Conservation (phyloP, 2,329 filamentous ascomycete species). For the Fusarium coicis region DNA sequence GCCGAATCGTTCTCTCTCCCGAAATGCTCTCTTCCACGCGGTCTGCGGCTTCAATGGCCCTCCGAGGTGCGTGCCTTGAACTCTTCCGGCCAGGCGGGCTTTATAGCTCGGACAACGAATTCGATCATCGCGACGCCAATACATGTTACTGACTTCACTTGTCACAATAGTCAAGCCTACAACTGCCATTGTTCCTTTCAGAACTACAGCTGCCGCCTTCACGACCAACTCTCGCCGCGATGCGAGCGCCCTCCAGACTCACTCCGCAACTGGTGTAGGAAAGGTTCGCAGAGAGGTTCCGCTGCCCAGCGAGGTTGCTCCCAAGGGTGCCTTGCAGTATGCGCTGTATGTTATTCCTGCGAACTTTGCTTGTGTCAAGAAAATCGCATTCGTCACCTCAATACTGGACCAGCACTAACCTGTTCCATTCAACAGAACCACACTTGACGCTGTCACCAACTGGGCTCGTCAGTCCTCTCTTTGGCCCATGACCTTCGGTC, state of each 20-base stretch:
- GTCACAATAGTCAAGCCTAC: slow-evolving; percentile 70
- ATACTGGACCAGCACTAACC: slow-evolving; percentile 5
- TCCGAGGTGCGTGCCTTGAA: slow-evolving; percentile 57
- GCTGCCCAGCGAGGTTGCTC: slow-evolving; percentile 80
- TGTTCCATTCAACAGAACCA: slow-evolving; percentile 65
- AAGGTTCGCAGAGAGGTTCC: slow-evolving; percentile 76
- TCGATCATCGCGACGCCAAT: slow-evolving; percentile 6
- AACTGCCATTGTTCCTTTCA: slow-evolving; percentile 70
- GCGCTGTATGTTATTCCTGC: slow-evolving; percentile 73
- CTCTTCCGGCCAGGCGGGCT: slow-evolving; percentile 32
- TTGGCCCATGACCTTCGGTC: slow-evolving; percentile 90
- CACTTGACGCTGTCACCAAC: slow-evolving; percentile 82
- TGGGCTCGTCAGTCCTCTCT: slow-evolving; percentile 87
- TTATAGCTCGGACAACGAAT: slow-evolving; percentile 30
- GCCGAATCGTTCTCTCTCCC: slow-evolving; percentile 27
- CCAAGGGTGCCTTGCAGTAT: slow-evolving; percentile 85
- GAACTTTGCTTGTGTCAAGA: background rate
- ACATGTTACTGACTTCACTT: slow-evolving; percentile 13
- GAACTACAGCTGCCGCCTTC: slow-evolving; percentile 69
- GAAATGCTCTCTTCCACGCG: slow-evolving; percentile 62
- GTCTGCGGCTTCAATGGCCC: slow-evolving; percentile 62
- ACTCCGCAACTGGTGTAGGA: slow-evolving; percentile 65
- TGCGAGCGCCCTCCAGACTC: slow-evolving; percentile 66
- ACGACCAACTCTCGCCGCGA: slow-evolving; percentile 74
- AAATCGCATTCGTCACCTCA: background rate